Percentiles rank a stretch among this genome's conserved stretches.
phyloP scores from a whole-genome alignment of 345 rosid species.

The Zanthoxylum bungeanum region DNA sequence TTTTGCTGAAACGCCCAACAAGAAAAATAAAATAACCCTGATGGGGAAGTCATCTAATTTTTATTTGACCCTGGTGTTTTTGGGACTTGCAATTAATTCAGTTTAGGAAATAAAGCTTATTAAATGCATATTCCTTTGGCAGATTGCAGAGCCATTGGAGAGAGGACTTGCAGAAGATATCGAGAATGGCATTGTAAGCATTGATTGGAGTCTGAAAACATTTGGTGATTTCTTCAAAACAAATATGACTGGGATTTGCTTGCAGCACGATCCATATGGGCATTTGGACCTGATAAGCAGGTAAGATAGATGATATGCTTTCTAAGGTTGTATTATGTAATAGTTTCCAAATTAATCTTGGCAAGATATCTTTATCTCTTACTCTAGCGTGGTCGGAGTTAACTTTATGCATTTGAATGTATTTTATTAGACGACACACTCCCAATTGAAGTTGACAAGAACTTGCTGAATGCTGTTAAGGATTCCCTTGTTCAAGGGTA shows the following conservation, averaged over 20 bases:
- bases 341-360: slow-evolving; percentile 6
- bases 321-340: neutral
- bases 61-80: slow-evolving; percentile 10
- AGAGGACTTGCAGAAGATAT: slow-evolving; percentile 95
- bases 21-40: slow-evolving; percentile 96
- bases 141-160: slow-evolving; percentile 98
- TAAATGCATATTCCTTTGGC: slow-evolving; percentile 21
- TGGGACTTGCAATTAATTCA: slow-evolving; percentile 1
- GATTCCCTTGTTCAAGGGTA: slow-evolving; percentile 99
- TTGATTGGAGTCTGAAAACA: slow-evolving; percentile 80
- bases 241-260: slow-evolving; percentile 96
- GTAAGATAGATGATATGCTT: slow-evolving; percentile 27
- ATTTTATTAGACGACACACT: slow-evolving; percentile 84
- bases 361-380: neutral
- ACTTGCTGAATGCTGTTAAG: slow-evolving; percentile 72
- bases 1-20: slow-evolving; percentile 98
- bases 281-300: slow-evolving; percentile 99
- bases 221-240: slow-evolving; percentile 93
- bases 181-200: slow-evolving; percentile 85
- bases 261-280: slow-evolving; percentile 97
- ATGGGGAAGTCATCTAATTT: slow-evolving; percentile 29
- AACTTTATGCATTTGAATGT: neutral
- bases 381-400: neutral
- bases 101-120: neutral
- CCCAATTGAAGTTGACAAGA: slow-evolving; percentile 92